Percentiles rank a stretch among this genome's conserved stretches.
phyloP scores from a whole-genome alignment of 108 stramenopile genomes.

The Aureococcus anophagefferens region DNA sequence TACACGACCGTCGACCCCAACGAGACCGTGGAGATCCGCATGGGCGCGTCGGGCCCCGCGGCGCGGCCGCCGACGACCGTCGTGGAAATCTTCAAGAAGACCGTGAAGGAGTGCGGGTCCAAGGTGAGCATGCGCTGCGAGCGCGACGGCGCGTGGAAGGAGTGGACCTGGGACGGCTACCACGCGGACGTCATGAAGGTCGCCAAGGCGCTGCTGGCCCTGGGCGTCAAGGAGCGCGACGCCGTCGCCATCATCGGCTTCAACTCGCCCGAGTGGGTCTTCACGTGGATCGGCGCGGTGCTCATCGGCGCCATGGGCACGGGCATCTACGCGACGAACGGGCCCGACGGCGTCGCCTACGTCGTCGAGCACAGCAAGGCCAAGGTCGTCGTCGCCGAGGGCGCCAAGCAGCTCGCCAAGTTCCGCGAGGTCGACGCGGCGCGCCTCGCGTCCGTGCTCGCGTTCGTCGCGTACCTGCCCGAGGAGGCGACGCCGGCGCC shows the following conservation, averaged over 20 bases:
- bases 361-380: conserved; percentile 57
- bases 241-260: conserved; percentile 63
- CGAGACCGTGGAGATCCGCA: too few species aligned
- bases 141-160: background rate
- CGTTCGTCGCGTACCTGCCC: conserved; percentile 47
- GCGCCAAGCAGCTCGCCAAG: conserved; percentile 49
- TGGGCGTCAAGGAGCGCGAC: conserved; percentile 51
- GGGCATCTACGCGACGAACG: conserved; percentile 61
- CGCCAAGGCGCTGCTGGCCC: conserved; percentile 48
- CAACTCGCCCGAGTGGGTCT: conserved; percentile 53
- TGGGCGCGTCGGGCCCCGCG: too few species aligned
- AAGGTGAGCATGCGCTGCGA: too few species aligned
- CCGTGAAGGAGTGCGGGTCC: too few species aligned
- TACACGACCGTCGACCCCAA: too few species aligned
- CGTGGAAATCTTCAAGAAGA: too few species aligned
- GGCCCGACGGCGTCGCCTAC: conserved; percentile 51
- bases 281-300: conserved; percentile 49
- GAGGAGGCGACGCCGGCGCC: conserved; percentile 14
- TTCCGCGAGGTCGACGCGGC: conserved; percentile 30
- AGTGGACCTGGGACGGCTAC: conserved; percentile 38
- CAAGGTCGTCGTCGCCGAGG: conserved; percentile 55
- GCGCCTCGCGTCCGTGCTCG: conserved; percentile 43
- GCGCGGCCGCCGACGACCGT: too few species aligned
- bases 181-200: conserved; percentile 23
- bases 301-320: conserved; percentile 54